These are phyloP conservation scores for Paraurostyla sp. DNA, from an alignment of 73 alveolate species.

Conservation along the genomic window DNA sequence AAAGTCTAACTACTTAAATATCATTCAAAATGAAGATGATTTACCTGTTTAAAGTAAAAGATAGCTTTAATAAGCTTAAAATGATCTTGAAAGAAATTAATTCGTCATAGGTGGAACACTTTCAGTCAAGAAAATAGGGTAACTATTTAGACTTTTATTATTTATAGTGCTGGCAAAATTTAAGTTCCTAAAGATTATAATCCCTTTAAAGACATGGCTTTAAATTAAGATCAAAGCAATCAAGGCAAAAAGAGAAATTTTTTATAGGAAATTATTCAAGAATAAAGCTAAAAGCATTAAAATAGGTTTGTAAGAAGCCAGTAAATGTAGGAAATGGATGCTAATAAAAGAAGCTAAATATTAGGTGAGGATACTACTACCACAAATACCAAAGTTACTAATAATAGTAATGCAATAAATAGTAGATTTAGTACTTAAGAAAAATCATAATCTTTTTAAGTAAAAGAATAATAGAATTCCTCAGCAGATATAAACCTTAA, in stretches of 20 bases:
- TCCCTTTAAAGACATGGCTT: slow-evolving; percentile 4
- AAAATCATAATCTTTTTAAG: no score
- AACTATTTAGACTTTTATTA: neutral
- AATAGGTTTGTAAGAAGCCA: neutral
- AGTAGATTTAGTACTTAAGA: no score
- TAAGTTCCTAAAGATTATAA: slow-evolving; percentile 21
- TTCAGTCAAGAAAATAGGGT: slow-evolving; percentile 32
- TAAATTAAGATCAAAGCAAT: neutral
- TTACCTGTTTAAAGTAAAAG: no score
- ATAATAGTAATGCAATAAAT: no score
- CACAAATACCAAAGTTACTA: no score
- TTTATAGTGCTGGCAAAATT: neutral
- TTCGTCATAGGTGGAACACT: slow-evolving; percentile 37
- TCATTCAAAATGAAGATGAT: neutral
- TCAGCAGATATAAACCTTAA: neutral
- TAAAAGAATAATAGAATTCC: neutral
- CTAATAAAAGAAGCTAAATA: slow-evolving; percentile 24
- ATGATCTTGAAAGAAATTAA: neutral
- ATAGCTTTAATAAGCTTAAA: neutral
- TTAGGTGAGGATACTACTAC: slow-evolving; percentile 30
- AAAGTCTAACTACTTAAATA: neutral
- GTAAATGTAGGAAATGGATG: neutral
- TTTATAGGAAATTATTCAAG: slow-evolving; percentile 9
- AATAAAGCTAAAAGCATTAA: neutral
- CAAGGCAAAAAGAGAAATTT: slow-evolving; percentile 17